Evolutionary conservation across 306 rosid species (phyloP).

Genomic region (Medicago lupulina): DNA sequence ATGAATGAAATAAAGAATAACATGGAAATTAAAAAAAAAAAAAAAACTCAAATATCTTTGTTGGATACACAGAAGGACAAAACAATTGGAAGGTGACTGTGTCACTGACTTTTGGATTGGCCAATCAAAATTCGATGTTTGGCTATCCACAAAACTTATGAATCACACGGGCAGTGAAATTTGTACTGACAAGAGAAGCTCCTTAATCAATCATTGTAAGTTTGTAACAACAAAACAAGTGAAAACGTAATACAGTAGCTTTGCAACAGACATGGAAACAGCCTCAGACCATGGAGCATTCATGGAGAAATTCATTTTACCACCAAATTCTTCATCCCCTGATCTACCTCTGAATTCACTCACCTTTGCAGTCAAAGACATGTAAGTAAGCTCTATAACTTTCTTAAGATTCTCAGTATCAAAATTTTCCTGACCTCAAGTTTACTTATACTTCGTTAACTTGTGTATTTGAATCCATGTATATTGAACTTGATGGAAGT

Average conservation of each 20-base stretch:
- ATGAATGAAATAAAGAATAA: neutral
- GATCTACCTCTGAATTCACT: constrained; percentile 71
- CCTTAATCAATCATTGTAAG: constrained; percentile 1
- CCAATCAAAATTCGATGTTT: constrained; percentile 26
- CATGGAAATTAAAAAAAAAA: too few relatives aligned
- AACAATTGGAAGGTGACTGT: constrained; percentile 6
- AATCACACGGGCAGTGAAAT: neutral
- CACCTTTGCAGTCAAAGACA: constrained; percentile 91
- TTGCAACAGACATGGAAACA: constrained; percentile 62
- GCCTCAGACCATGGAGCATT: constrained; percentile 71
- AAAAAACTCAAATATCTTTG: neutral
- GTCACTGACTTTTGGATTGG: constrained; percentile 26
- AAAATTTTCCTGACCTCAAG: neutral
- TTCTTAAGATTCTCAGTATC: constrained; percentile 5
- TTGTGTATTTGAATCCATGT: constrained; percentile 14
- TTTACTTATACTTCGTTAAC: neutral
- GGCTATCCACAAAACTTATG: constrained; percentile 15
- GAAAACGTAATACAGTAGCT: neutral
- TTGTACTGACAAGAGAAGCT: neutral
- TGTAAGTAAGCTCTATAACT: too few relatives aligned
- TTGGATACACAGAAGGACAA: neutral
- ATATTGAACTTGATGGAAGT: constrained; percentile 27
- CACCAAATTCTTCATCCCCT: constrained; percentile 55
- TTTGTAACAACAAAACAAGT: neutral
- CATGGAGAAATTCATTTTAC: constrained; percentile 69